These are phyloP conservation scores for Exophiala phaeomuriformis DNA, from an alignment of 2,329 filamentous ascomycete genomes.

Conservation along the genomic window DNA sequence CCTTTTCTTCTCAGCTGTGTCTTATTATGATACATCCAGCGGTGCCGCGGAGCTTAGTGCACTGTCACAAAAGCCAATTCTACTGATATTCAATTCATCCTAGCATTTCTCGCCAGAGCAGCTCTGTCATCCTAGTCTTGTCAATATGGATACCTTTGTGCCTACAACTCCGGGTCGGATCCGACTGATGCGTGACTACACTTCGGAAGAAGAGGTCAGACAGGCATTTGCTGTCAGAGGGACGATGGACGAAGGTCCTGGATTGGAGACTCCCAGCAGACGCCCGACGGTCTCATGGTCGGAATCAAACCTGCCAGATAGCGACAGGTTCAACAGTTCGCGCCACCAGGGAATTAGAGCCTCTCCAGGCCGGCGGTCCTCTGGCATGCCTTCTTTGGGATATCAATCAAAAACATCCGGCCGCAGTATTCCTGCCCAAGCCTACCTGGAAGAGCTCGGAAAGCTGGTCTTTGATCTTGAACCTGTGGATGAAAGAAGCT, in stretches of 20 bases:
- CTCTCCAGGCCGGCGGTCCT: background rate
- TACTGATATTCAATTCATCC: background rate
- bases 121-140: background rate
- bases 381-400: background rate
- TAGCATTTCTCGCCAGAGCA: too few relatives aligned
- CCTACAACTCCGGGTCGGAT: background rate
- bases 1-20: background rate
- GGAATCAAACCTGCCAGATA: background rate
- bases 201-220: background rate
- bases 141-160: constrained; percentile 6
- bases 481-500: constrained; percentile 9
- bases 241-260: background rate
- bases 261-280: background rate
- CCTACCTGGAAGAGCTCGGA: constrained; percentile 10
- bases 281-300: background rate
- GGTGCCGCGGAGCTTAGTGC: too few relatives aligned
- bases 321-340: background rate
- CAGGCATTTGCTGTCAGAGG: background rate
- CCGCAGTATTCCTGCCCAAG: background rate
- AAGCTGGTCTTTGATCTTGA: constrained; percentile 18
- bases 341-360: background rate
- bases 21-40: background rate
- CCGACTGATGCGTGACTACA: constrained; percentile 11
- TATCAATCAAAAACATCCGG: background rate
- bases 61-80: background rate